Conservation (phyloP, 1,284 basidiomycete genomes). For the Trichosporon sp. region DNA sequence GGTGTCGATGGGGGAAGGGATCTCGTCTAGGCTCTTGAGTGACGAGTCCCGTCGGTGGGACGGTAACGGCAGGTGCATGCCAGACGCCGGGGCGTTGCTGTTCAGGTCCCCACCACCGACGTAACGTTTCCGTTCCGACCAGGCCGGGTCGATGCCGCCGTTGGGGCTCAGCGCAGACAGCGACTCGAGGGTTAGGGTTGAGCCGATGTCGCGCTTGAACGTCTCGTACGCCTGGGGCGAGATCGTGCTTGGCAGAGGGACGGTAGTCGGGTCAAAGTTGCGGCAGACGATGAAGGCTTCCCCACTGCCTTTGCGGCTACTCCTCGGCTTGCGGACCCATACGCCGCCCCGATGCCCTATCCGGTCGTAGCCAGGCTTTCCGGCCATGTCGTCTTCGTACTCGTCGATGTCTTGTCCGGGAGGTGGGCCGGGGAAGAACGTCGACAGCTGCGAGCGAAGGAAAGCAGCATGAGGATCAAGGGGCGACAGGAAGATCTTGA, state of each 20-base stretch:
- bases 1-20: slow-evolving; percentile 13
- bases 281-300: slow-evolving; percentile 57
- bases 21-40: slow-evolving; percentile 15
- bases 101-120: slow-evolving; percentile 42
- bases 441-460: slow-evolving; percentile 51
- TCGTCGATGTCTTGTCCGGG: slow-evolving; percentile 11
- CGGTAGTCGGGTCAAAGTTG: slow-evolving; percentile 48
- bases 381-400: slow-evolving; percentile 9
- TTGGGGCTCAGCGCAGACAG: slow-evolving; percentile 22
- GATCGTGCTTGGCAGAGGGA: slow-evolving; percentile 37
- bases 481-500: slow-evolving; percentile 57
- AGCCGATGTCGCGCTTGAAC: slow-evolving; percentile 30
- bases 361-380: slow-evolving; percentile 29
- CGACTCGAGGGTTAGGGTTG: slow-evolving; percentile 43
- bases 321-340: slow-evolving; percentile 50
- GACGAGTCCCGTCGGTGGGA: slow-evolving; percentile 11
- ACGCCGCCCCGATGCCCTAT: slow-evolving; percentile 46
- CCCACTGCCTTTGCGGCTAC: slow-evolving; percentile 50
- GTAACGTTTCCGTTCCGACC: slow-evolving; percentile 40
- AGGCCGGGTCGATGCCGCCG: slow-evolving; percentile 15
- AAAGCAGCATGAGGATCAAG: slow-evolving; percentile 50
- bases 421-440: slow-evolving; percentile 50
- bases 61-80: slow-evolving; percentile 1
- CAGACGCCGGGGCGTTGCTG: slow-evolving; percentile 6
- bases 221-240: slow-evolving; percentile 26